Base-by-base conservation (phyloP, 2,329 filamentous ascomycete species). In the Magnaporthiopsis incrustans region DNA sequence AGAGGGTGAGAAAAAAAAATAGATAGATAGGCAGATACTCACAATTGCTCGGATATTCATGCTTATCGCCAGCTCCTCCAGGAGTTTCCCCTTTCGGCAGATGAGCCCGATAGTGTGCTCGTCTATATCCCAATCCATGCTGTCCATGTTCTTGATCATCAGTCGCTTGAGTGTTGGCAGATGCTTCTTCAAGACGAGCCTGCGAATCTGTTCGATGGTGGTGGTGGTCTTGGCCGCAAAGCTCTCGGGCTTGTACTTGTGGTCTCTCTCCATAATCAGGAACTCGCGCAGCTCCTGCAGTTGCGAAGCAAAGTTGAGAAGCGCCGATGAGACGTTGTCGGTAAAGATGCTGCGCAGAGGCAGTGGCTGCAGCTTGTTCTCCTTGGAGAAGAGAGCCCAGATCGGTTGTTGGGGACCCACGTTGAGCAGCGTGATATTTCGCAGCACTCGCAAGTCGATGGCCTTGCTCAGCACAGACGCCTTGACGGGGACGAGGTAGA, bases 401-500 rank as follows among this genome's bases (percentile, higher is more conserved):
- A 89, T 82, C 0, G 81, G 76, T 33, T 78, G 78, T 70, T 89
- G 87, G 6, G 81, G 77, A 1, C 87, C 87, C 25, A 89, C 85
- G 66, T 86, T 87, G 59, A 89, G 79, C 30, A 89, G 76, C 1
- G 85, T 86, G 25, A 89, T 75, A 60, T 78, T 79, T 67, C 76
- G 81, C n/a, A 89, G 75, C 4, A 77, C 76, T n/a, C 76, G 76
- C 4, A 89, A 69, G 68, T 89, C 84, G 50, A 89, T 74, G 0
- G 83, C 82, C 33, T 79, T 77, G 25, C 77, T 80, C 11, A 89
- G 70, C 0, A 87, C 79, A 0, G 82, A 82, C 2, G 85, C 78
- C 71, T 83, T 86, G 68, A 86, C 77, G 0, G 86, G 86, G 44
- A 89, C 80, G 38, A 86, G 77, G 68, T 86, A 78, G 32, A 89